These are phyloP conservation scores for Medicago arabica DNA, from an alignment of 306 rosid species.

Conservation along the genomic window DNA sequence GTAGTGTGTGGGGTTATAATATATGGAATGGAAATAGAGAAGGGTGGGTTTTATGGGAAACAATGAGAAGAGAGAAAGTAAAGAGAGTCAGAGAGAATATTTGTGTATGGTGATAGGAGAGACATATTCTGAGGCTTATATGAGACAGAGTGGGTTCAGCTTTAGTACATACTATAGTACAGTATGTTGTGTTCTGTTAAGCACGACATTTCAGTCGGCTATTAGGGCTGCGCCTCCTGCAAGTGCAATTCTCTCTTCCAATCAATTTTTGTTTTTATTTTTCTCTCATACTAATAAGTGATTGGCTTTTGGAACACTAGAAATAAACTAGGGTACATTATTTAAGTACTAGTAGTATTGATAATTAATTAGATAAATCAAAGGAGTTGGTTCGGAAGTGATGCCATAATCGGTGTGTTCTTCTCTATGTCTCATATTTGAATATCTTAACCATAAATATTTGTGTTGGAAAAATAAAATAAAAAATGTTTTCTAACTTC, in stretches of 20 bases:
- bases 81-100: not conserved
- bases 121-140: conserved; percentile 65
- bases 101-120: conserved; percentile 42
- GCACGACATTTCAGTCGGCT: conserved; percentile 77
- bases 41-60: conserved; percentile 51
- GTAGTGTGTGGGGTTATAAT: not conserved
- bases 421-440: too few species aligned
- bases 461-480: too few species aligned
- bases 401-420: too few species aligned
- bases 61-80: not conserved
- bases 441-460: too few species aligned
- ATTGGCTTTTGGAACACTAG: too few species aligned
- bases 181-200: conserved; percentile 52
- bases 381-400: too few species aligned
- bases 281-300: not conserved
- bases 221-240: conserved; percentile 47
- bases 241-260: not conserved
- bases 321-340: too few species aligned
- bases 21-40: too few species aligned
- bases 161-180: conserved; percentile 46
- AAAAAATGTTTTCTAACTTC: too few species aligned
- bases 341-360: too few species aligned
- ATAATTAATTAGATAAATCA: too few species aligned
- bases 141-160: conserved; percentile 59
- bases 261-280: not conserved